Percentiles rank a stretch among this genome's conserved stretches.
These are phyloP conservation scores for Neoconidiobolus thromboides DNA, from an alignment of 371 early-diverging fungal species.

Conservation along the genomic window DNA sequence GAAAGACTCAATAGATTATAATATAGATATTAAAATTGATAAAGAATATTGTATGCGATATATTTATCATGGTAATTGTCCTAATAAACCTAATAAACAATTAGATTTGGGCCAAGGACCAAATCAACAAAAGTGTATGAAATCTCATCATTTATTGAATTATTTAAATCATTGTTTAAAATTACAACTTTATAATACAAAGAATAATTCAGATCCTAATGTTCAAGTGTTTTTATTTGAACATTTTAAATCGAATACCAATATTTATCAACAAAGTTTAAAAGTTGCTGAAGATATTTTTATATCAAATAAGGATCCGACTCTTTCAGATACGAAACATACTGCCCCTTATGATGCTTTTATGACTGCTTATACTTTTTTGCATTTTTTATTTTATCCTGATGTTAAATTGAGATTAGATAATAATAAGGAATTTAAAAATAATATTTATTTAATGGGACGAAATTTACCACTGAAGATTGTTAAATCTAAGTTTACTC, in stretches of 20 bases:
- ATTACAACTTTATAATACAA: slow-evolving; percentile 10
- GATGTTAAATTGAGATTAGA: background rate
- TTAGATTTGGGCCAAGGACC: no score
- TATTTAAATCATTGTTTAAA: slow-evolving; percentile 35
- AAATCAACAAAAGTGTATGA: slow-evolving; percentile 18
- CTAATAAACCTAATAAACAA: slow-evolving; percentile 16
- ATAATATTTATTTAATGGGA: no score
- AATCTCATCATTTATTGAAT: slow-evolving; percentile 57
- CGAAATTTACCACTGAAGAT: no score
- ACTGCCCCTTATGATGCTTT: slow-evolving; percentile 80
- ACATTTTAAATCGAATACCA: background rate
- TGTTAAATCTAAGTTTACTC: no score
- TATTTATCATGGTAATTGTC: slow-evolving; percentile 53
- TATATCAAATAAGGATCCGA: background rate
- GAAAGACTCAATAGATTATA: background rate
- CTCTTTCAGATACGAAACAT: slow-evolving; percentile 20
- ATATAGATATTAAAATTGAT: no score
- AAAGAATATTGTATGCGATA: background rate
- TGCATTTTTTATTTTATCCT: slow-evolving; percentile 14
- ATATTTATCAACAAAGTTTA: background rate
- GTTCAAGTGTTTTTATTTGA: background rate
- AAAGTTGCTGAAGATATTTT: background rate
- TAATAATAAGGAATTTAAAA: background rate
- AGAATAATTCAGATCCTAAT: slow-evolving; percentile 6
- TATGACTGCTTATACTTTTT: slow-evolving; percentile 82